Evolutionary conservation across 1,284 basidiomycete genomes (phyloP), one percentile per base, ranked within the genome.

Genomic region (Moesziomyces parantarcticus): DNA sequence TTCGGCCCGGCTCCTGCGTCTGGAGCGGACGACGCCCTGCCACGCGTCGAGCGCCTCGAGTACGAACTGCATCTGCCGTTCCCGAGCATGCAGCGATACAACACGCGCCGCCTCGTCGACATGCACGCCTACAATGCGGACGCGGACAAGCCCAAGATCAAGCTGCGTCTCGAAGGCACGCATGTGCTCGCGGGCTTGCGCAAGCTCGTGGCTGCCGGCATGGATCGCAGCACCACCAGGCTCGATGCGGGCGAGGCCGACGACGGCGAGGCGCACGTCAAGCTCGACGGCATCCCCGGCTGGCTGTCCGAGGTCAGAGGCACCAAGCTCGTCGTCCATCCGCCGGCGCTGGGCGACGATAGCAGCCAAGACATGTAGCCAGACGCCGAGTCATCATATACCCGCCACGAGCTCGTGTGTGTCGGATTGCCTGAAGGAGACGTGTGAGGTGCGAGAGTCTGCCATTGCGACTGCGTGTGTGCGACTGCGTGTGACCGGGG

Each of bases 291-390:
- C 1, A 29, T 79, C 40, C 77, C 77, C 0, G 58, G 63, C 1
- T 79, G 77, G 77, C 20, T 79, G 64, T 70, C 66, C 29, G 70
- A 77, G 20, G 62, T 79, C 7, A 62, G 68, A 42, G 72, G 77
- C 0, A 78, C 75, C 0, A 74, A 57, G 56, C 72, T 78, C 42
- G 50, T 58, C n/a, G 67, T 77, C 11, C 52, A 51, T 29, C 64
- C 50, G 10, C 51, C 70, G 5, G 29, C 55, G 22, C 51, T 58
- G 13, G 59, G 49, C 6, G 62, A 60, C 29, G 69, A 72, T n/a
- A 57, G 59, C 50, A 72, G 69, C 58, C 50, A 52, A 14, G 69
- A 72, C 32, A 72, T 72, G 58, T 72, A 45, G 36, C 36, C 5
- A 18, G 16, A 39, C 36, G 2, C 16, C 18, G 36, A 3, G 6